Conservation (phyloP, 352 stramenopile species). For the Globisporangium recalcitrans region DNA sequence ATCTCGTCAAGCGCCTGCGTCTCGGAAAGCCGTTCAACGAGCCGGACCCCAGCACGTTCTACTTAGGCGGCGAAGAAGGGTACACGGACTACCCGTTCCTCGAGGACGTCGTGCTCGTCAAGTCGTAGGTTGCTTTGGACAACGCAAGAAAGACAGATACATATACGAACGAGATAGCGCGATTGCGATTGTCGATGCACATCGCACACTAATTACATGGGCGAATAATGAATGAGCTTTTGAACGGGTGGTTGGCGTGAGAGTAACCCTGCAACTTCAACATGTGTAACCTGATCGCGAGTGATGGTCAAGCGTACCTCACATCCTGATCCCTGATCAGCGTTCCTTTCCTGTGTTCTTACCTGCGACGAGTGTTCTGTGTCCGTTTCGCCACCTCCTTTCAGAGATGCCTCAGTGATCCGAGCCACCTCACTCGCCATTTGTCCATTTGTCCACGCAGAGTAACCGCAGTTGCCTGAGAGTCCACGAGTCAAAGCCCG, state of each 20-base stretch:
- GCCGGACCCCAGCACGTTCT: constrained; percentile 23
- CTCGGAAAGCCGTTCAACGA: constrained; percentile 25
- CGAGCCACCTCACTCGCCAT: no score
- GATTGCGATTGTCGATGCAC: no score
- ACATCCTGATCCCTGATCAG: no score
- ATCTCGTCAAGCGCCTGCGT: constrained; percentile 30
- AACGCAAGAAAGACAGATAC: not conserved
- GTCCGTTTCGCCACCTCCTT: not conserved
- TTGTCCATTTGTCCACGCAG: not conserved
- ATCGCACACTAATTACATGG: no score
- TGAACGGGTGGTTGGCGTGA: not conserved
- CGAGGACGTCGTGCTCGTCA: not conserved
- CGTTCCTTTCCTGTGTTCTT: no score
- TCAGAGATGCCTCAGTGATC: not conserved
- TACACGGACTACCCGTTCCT: constrained; percentile 23
- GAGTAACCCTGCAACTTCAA: not conserved
- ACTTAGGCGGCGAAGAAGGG: constrained; percentile 22
- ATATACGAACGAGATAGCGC: no score
- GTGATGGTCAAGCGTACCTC: not conserved
- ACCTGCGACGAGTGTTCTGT: not conserved
- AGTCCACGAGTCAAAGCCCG: not conserved
- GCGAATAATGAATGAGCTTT: not conserved
- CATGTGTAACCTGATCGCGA: not conserved
- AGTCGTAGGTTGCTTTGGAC: not conserved
- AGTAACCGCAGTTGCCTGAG: not conserved